Evolutionary conservation across 345 rosid genomes (phyloP).

Genomic region (Pseudoturritis turrita): DNA sequence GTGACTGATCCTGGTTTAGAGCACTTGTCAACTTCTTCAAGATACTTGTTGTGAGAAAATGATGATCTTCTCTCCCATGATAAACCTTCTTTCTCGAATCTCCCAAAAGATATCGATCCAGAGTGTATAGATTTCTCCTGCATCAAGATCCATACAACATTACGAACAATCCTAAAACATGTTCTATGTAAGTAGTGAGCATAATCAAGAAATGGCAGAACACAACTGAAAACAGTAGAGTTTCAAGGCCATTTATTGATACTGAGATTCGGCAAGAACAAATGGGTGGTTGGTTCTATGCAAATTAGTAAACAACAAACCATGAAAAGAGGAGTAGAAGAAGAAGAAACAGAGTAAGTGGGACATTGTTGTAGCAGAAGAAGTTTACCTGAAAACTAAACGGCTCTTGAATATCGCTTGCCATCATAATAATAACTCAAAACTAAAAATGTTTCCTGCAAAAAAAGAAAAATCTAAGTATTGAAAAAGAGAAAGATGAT

Average conservation of each 20-base stretch:
- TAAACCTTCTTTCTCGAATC: slow-evolving; percentile 74
- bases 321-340: background rate
- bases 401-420: slow-evolving; percentile 58
- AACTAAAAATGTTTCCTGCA: no score
- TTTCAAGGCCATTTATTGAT: background rate
- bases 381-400: slow-evolving; percentile 53
- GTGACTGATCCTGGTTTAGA: slow-evolving; percentile 81
- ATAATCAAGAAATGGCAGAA: background rate
- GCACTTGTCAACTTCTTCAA: slow-evolving; percentile 87
- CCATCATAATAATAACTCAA: no score
- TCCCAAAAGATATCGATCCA: slow-evolving; percentile 88
- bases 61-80: slow-evolving; percentile 90
- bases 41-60: slow-evolving; percentile 81
- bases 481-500: background rate
- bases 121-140: slow-evolving; percentile 71
- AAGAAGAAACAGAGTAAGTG: background rate
- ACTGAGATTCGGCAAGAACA: background rate
- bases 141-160: slow-evolving; percentile 12
- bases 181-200: background rate
- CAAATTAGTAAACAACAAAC: slow-evolving; percentile 5
- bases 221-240: background rate
- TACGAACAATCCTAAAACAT: background rate
- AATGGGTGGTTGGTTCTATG: no score
- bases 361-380: background rate
- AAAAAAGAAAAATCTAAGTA: background rate